phyloP scores from a whole-genome alignment of 805 yeast species.

The Torulaspora indica region DNA sequence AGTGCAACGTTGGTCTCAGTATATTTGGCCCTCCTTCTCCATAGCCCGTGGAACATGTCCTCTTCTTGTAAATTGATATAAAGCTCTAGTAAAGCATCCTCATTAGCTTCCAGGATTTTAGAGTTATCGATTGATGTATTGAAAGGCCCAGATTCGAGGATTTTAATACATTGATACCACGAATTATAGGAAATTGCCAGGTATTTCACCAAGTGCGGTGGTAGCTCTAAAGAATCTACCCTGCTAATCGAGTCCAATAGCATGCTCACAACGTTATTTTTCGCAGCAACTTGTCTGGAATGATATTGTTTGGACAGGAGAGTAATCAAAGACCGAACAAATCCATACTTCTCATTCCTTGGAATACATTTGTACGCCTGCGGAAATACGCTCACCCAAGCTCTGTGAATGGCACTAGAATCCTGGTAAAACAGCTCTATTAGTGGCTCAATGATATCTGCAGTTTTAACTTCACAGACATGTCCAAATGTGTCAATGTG shows the following conservation, averaged over 20 bases:
- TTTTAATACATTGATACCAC: slow-evolving; percentile 83
- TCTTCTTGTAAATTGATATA: slow-evolving; percentile 87
- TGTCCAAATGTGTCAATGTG: slow-evolving; percentile 32
- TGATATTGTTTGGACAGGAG: slow-evolving; percentile 88
- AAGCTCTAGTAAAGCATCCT: slow-evolving; percentile 86
- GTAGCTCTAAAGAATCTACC: slow-evolving; percentile 70
- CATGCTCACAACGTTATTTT: slow-evolving; percentile 84
- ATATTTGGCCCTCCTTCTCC: slow-evolving; percentile 96
- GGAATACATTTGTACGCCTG: slow-evolving; percentile 70
- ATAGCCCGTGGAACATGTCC: slow-evolving; percentile 94
- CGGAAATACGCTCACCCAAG: slow-evolving; percentile 86
- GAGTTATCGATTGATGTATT: slow-evolving; percentile 61
- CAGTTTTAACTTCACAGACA: slow-evolving; percentile 45
- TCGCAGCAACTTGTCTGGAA: slow-evolving; percentile 76
- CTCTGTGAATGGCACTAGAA: slow-evolving; percentile 67
- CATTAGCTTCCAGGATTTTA: slow-evolving; percentile 75
- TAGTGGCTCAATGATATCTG: slow-evolving; percentile 64
- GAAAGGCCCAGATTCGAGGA: slow-evolving; percentile 67
- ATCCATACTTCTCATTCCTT: slow-evolving; percentile 73
- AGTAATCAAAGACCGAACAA: slow-evolving; percentile 73
- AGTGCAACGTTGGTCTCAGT: slow-evolving; percentile 89
- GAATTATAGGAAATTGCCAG: slow-evolving; percentile 82
- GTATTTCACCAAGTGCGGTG: slow-evolving; percentile 90
- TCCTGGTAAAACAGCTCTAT: slow-evolving; percentile 78
- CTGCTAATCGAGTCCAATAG: slow-evolving; percentile 76